Conservation (phyloP, 495 filamentous ascomycete species). For the Penicillium paxilli region DNA sequence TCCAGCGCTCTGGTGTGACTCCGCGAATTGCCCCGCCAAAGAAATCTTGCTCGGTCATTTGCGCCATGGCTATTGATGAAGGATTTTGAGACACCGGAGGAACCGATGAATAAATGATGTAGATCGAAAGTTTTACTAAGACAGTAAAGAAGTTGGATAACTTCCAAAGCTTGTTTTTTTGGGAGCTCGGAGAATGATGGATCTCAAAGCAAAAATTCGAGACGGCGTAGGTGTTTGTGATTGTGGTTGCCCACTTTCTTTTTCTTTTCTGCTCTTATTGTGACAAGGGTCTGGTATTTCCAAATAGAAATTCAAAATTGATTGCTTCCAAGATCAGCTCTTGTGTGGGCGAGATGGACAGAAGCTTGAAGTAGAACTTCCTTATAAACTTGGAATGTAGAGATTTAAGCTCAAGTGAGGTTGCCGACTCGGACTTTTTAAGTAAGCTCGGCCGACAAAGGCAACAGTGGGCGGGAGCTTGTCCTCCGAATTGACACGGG, state of each 20-base stretch:
- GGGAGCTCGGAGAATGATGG: not conserved
- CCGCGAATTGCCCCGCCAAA: slow-evolving; percentile 81
- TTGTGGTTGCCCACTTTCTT: not conserved
- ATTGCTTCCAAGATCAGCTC: not conserved
- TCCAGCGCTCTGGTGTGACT: slow-evolving; percentile 69
- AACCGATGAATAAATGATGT: not conserved
- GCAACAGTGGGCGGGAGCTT: not conserved
- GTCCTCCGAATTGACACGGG: no score
- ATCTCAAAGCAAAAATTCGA: not conserved
- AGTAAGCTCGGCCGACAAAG: no score
- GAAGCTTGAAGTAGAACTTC: no score
- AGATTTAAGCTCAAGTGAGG: no score
- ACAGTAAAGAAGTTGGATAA: not conserved
- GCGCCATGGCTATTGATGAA: slow-evolving; percentile 29
- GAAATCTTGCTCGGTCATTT: slow-evolving; percentile 60
- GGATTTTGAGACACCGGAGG: not conserved
- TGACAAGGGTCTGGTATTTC: no score
- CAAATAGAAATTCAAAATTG: not conserved
- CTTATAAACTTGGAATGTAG: no score
- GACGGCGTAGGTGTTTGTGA: not conserved
- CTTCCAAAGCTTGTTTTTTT: not conserved
- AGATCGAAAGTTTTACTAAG: no score
- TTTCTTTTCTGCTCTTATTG: not conserved
- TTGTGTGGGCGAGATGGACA: not conserved
- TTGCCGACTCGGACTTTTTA: no score